Evolutionary conservation across 2,329 filamentous ascomycete genomes (phyloP), one percentile per base, ranked within the genome.

Genomic region (Trichophyton schoenleinii): DNA sequence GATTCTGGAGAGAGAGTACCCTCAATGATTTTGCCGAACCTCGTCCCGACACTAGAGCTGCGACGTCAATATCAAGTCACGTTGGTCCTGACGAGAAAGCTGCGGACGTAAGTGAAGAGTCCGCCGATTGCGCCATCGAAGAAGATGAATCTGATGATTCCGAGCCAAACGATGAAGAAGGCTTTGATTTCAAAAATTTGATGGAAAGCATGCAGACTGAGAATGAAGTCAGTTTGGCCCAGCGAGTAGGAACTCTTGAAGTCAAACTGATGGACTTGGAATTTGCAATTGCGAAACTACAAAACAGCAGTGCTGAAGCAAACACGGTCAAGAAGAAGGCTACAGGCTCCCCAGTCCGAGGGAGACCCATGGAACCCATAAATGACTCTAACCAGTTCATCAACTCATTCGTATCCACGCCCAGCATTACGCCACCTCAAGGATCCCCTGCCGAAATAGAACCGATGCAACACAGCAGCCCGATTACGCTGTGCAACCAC

Each of bases 201-300:
- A 69, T 76, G 42, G 71, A 69, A 48, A 68, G 69, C 11, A 74
- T 78, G 68, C 73, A 75, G 52, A 69, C 72, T 42, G 71, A 75
- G 60, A 73, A 74, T 25, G 71, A 70, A 20, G 66, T 72, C 18
- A 74, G 70, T 41, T 66, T 79, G 0, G 77, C 78, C 61, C 76
- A 79, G 60, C 72, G 78, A 55, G 64, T 80, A n/a, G 75, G 75
- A 38, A 79, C 77, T 0, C 67, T 80, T 5, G 78, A 80, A 63
- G 77, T 80, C 22, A 80, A 80, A 63, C 67, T 79, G 58, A 78
- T 79, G 64, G 78, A 79, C 57, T 70, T 80, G 3, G 78, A 80
- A 64, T 77, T 78, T 61, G 78, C 78, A 3, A 76, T 80, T 63
- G 75, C 77, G 0, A 75, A 77, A 59, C 71, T 80, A 62, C 78